phyloP scores from a whole-genome alignment of 345 rosid genomes.

The Ceriops tagal region DNA sequence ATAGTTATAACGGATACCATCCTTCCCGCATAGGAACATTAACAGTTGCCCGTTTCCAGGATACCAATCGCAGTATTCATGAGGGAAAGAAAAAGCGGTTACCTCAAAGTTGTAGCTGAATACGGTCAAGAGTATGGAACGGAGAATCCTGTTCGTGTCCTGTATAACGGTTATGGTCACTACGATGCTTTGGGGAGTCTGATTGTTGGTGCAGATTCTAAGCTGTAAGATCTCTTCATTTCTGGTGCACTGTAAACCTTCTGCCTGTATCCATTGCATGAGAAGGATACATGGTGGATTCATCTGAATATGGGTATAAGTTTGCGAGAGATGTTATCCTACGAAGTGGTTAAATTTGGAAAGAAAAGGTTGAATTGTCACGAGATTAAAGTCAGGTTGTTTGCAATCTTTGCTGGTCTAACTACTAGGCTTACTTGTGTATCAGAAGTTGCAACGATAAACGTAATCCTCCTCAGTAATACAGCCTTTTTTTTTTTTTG shows the following conservation, averaged over 20 bases:
- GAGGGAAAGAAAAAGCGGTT: conserved; percentile 35
- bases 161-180: conserved; percentile 62
- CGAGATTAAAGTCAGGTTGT: neutral
- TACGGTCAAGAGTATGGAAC: conserved; percentile 60
- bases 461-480: too few relatives aligned
- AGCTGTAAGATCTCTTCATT: conserved; percentile 33
- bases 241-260: too few relatives aligned
- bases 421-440: too few relatives aligned
- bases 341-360: too few relatives aligned
- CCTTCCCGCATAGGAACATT: neutral
- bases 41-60: conserved; percentile 26
- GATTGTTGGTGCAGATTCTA: conserved; percentile 20
- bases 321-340: too few relatives aligned
- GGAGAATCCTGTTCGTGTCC: conserved; percentile 51
- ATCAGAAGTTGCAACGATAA: neutral
- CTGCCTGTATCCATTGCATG: neutral
- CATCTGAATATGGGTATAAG: too few relatives aligned
- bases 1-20: neutral
- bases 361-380: neutral
- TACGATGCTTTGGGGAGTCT: conserved; percentile 46
- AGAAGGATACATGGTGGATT: neutral
- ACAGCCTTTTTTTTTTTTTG: too few relatives aligned
- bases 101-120: conserved; percentile 50
- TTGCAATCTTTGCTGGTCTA: neutral
- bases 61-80: conserved; percentile 55